Evolutionary conservation across 2,329 filamentous ascomycete genomes (phyloP), one percentile per base, ranked within the genome.

Genomic region (Arachnopeziza araneosa): DNA sequence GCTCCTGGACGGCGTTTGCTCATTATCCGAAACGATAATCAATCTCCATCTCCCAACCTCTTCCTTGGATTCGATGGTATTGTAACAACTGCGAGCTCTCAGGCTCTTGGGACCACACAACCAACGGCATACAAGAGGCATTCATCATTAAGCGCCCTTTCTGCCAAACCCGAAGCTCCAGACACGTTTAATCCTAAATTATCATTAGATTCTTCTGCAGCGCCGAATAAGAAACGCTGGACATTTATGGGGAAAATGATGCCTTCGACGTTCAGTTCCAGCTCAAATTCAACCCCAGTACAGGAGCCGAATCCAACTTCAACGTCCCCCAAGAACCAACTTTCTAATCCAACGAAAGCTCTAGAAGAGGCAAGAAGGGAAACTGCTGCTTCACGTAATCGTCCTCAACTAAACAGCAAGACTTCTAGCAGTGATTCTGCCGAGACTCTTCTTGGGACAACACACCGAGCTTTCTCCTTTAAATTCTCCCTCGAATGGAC

Each of bases 401-500:
- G 50, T 67, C 72, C 49, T 62, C 64, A 22, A 69, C 70, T 79
- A 1, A 73, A 76, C 14, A 79, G 79, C 1, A 81, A 84, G 57
- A 75, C 75, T 17, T 82, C 81, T 26, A 84, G 82, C 19, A 83
- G 83, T 6, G 78, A 81, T 1, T 44, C 82, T 83, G 0, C 75
- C 5, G 77, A 80, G 1, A 83, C 83, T 0, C 75, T 80, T 6
- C 65, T 75, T 82, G 70, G 75, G 80, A 71, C 77, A 80, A 64
- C 64, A 2, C 66, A 72, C 54, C 68, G 70, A n/a, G 65, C 68
- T 14, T 91, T 84, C 68, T 80, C 84, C 61, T 93, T 93, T 78
- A 89, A 87, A 63, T 93, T 93, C 69, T 84, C 87, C 10, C 79
- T 92, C 1, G 86, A 88, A 61, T 88, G 83, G 80, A 79, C 85